phyloP scores from a whole-genome alignment of 1,284 basidiomycete species.

The Lentinus polychrous region DNA sequence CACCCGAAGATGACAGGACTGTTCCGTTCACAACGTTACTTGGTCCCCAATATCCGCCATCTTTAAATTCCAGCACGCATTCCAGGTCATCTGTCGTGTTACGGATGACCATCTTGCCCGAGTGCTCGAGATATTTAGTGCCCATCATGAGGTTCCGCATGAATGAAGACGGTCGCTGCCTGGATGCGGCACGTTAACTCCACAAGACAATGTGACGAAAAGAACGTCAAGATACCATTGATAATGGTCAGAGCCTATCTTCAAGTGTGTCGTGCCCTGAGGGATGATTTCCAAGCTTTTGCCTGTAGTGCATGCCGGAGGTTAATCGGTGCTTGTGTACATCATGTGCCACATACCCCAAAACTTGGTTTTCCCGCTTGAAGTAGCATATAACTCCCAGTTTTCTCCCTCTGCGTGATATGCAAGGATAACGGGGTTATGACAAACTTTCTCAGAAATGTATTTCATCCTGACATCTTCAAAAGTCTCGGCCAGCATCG shows the following conservation, averaged over 20 bases:
- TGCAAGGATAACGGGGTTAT: conserved; percentile 79
- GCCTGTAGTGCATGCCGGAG: conserved; percentile 36
- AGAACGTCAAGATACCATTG: conserved; percentile 43
- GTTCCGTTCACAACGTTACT: conserved; percentile 67
- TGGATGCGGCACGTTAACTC: conserved; percentile 20
- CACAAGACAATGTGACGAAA: background rate
- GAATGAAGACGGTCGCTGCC: conserved; percentile 83
- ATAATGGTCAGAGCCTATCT: conserved; percentile 58
- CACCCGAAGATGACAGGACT: conserved; percentile 49
- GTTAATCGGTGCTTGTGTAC: conserved; percentile 16
- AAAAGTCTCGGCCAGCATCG: conserved; percentile 85
- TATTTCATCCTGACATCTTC: conserved; percentile 77
- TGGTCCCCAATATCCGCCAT: conserved; percentile 76
- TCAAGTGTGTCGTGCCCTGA: conserved; percentile 59
- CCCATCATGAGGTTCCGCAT: conserved; percentile 87
- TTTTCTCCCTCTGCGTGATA: conserved; percentile 75
- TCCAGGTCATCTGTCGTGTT: conserved; percentile 48
- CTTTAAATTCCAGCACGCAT: conserved; percentile 78
- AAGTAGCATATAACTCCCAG: conserved; percentile 71
- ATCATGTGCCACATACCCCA: conserved; percentile 53
- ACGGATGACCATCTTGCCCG: conserved; percentile 67
- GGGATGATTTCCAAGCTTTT: conserved; percentile 83
- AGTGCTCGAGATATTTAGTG: conserved; percentile 83
- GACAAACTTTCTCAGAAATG: conserved; percentile 84
- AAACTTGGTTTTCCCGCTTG: conserved; percentile 79